These are phyloP conservation scores for Marasmius sp. DNA, from an alignment of 1,284 basidiomycete species.

Conservation along the genomic window DNA sequence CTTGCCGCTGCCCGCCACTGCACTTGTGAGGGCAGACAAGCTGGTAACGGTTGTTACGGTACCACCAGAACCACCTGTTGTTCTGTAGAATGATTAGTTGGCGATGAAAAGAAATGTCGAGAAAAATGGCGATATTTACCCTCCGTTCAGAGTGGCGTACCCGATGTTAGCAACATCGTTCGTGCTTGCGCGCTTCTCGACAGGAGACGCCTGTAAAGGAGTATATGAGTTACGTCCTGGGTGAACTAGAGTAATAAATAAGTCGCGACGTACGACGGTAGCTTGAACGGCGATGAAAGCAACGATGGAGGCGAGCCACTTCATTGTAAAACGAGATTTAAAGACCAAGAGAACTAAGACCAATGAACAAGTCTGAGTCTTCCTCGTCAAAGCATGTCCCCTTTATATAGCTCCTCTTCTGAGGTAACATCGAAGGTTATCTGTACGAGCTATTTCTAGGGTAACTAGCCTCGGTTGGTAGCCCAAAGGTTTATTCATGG, in stretches of 20 bases:
- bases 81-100: slow-evolving; percentile 25
- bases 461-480: background rate
- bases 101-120: background rate
- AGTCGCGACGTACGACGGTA: slow-evolving; percentile 22
- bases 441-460: background rate
- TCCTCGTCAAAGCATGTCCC: background rate
- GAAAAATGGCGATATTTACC: slow-evolving; percentile 23
- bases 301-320: slow-evolving; percentile 28
- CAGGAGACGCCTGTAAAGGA: slow-evolving; percentile 23
- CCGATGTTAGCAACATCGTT: slow-evolving; percentile 40
- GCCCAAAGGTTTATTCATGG: too few relatives aligned
- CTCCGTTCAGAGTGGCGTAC: slow-evolving; percentile 42
- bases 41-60: slow-evolving; percentile 41
- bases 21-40: slow-evolving; percentile 41
- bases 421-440: background rate
- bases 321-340: slow-evolving; percentile 14
- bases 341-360: background rate
- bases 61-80: slow-evolving; percentile 44
- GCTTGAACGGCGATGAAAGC: slow-evolving; percentile 29
- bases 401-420: background rate
- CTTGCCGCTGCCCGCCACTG: slow-evolving; percentile 38
- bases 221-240: background rate
- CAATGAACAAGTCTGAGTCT: background rate
- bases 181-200: slow-evolving; percentile 32
- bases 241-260: background rate